Base-by-base conservation (phyloP, 257 asterid species). In the Fraxinus pennsylvanica region DNA sequence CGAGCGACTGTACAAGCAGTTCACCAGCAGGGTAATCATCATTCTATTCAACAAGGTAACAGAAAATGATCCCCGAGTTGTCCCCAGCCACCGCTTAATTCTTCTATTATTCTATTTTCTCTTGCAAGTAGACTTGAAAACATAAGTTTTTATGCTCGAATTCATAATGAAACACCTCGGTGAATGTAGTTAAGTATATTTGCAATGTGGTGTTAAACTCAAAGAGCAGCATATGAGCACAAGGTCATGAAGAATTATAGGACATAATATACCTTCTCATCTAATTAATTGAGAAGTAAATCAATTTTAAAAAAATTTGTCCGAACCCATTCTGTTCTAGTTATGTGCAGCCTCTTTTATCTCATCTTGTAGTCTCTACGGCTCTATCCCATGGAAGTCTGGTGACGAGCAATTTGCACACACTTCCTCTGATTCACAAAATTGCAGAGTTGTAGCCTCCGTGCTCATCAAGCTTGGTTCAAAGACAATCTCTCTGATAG, bases 401-500 rank as follows among this genome's bases (percentile, higher is more conserved):
- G 5, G 0, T 9, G 27, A 35, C 22, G 17, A 70, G 19, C 15
- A 17, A 70, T 21, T 36, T 29, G 39, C 29, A 17, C 9, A 9
- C 17, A 36, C 66, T 59, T 10, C 29, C 67, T 15, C 68, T 74
- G 35, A 21, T 70, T 21, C 29, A 17, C 57, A 66, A 32, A 54
- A 39, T 32, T 29, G 27, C 50, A 35, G 57, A 1, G 32, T 33
- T 33, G 38, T 57, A 33, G 41, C 33, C 81, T 73, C 84, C 35
- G 29, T 32, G 59, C 73, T 57, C 25, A 29, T 87, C 84, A 80
- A 17, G 36, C 74, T 65, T 82, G 82, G 87, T 86, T 92, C 74
- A 92, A 72, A 0, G 97, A 92, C 86, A 90, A 74, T 75, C 97
- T 87, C 92, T 92, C 96, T 89, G 94, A 57, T 17, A 76, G 81